Conservation (phyloP, 306 rosid species). For the Cicer cuneatum region DNA sequence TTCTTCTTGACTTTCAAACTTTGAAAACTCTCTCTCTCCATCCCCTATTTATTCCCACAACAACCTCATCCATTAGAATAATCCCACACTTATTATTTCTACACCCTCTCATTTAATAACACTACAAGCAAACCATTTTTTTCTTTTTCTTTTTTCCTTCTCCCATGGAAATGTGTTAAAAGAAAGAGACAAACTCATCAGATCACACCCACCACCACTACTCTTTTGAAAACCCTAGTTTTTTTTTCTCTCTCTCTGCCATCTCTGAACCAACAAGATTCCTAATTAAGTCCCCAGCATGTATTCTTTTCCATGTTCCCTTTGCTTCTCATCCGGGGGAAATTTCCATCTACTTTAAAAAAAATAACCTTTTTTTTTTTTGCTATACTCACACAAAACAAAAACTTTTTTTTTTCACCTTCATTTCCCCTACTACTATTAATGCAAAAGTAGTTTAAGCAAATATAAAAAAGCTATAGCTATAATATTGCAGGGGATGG, state of each 20-base stretch:
- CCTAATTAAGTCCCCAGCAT: slow-evolving; percentile 85
- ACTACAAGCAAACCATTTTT: background rate
- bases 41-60: slow-evolving; percentile 78
- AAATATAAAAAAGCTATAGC: slow-evolving; percentile 29
- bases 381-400: too few species aligned
- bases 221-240: slow-evolving; percentile 46
- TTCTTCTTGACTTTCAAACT: slow-evolving; percentile 71
- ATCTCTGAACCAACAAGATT: slow-evolving; percentile 68
- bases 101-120: background rate
- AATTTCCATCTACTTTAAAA: slow-evolving; percentile 56
- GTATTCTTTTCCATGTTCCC: slow-evolving; percentile 64
- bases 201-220: slow-evolving; percentile 46
- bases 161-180: slow-evolving; percentile 41
- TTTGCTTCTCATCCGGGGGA: slow-evolving; percentile 76
- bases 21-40: slow-evolving; percentile 29
- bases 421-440: slow-evolving; percentile 36
- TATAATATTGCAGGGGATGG: slow-evolving; percentile 56
- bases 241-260: slow-evolving; percentile 50
- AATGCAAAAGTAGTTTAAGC: slow-evolving; percentile 54
- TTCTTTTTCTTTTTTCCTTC: slow-evolving; percentile 12
- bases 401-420: slow-evolving; percentile 26
- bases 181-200: slow-evolving; percentile 58
- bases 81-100: slow-evolving; percentile 61
- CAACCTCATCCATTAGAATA: slow-evolving; percentile 90
- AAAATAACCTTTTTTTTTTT: slow-evolving; percentile 34